Percentiles rank a stretch among this genome's conserved stretches.
These are phyloP conservation scores for Penicillium robsamsonii DNA, from an alignment of 495 filamentous ascomycete species.

Conservation along the genomic window DNA sequence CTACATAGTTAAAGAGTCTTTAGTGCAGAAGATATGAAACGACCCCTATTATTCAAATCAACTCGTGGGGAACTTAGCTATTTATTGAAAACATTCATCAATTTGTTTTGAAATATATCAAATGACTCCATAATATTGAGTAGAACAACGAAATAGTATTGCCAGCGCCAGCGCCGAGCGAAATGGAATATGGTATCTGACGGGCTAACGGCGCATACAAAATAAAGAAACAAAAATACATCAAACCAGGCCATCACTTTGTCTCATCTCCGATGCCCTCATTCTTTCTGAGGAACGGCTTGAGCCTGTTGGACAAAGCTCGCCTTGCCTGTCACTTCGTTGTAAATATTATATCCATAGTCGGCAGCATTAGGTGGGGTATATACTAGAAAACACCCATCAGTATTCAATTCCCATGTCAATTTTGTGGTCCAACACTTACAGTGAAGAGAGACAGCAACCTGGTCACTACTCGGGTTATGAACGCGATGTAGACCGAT, in stretches of 20 bases:
- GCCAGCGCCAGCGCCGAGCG: not conserved
- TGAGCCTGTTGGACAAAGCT: slow-evolving; percentile 34
- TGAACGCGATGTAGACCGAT: slow-evolving; percentile 79
- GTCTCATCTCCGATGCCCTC: not conserved
- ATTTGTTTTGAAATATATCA: not conserved
- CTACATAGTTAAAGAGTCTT: too few species aligned
- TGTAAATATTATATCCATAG: slow-evolving; percentile 72
- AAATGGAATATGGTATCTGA: slow-evolving; percentile 1
- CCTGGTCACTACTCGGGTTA: slow-evolving; percentile 63
- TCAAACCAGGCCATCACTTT: not conserved
- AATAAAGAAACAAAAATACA: not conserved
- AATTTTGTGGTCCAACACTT: slow-evolving; percentile 30
- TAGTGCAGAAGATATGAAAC: not conserved
- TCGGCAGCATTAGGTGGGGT: slow-evolving; percentile 64
- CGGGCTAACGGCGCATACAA: slow-evolving; percentile 3
- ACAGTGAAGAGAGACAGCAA: slow-evolving; percentile 82
- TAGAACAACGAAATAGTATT: not conserved
- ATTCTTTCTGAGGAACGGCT: slow-evolving; percentile 11
- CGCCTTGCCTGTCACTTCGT: slow-evolving; percentile 60
- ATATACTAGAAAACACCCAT: slow-evolving; percentile 18
- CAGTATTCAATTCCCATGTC: not conserved
- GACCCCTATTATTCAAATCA: not conserved
- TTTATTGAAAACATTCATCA: not conserved
- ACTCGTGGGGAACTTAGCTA: not conserved
- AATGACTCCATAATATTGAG: slow-evolving; percentile 4